These are phyloP conservation scores for Cladobotryum protrusum DNA, from an alignment of 2,329 filamentous ascomycete species.

Conservation along the genomic window DNA sequence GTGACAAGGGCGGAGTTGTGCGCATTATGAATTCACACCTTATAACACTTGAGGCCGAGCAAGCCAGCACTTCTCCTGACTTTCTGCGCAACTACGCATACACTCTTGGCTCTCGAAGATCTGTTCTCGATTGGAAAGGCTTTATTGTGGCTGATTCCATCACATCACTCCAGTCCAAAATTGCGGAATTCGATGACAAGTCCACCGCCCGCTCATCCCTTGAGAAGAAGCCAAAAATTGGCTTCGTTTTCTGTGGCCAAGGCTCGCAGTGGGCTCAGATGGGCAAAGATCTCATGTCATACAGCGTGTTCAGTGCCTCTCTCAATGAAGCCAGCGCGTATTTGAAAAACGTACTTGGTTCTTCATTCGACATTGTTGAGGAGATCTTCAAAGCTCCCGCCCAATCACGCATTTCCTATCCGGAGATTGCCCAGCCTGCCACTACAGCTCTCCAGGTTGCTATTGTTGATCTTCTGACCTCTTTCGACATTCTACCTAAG, in stretches of 20 bases:
- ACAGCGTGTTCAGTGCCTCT: conserved; percentile 35
- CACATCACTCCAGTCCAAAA: conserved; percentile 26
- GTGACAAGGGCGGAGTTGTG: conserved; percentile 35
- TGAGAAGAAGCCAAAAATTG: conserved; percentile 25
- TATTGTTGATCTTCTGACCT: conserved; percentile 33
- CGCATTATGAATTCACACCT: conserved; percentile 31
- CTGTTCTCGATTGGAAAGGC: conserved; percentile 37
- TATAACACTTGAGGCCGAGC: conserved; percentile 22
- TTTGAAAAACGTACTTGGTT: conserved; percentile 23
- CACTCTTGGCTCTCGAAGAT: conserved; percentile 40
- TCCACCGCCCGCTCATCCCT: conserved; percentile 19
- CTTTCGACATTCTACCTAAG: conserved; percentile 26
- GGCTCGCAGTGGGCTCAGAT: conserved; percentile 38
- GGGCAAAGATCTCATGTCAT: conserved; percentile 35
- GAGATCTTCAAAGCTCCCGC: conserved; percentile 27
- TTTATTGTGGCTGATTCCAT: conserved; percentile 31
- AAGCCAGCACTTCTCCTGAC: neutral
- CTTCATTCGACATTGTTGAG: conserved; percentile 28
- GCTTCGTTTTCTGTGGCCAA: conserved; percentile 40
- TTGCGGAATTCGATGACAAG: conserved; percentile 17
- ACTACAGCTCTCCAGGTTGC: conserved; percentile 38
- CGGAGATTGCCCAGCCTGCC: conserved; percentile 35
- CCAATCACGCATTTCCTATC: conserved; percentile 25
- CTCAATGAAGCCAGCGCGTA: conserved; percentile 30
- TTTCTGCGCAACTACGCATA: conserved; percentile 39